Base-by-base conservation (phyloP, 2,329 filamentous ascomycete genomes). In the Fonsecaea monophora region DNA sequence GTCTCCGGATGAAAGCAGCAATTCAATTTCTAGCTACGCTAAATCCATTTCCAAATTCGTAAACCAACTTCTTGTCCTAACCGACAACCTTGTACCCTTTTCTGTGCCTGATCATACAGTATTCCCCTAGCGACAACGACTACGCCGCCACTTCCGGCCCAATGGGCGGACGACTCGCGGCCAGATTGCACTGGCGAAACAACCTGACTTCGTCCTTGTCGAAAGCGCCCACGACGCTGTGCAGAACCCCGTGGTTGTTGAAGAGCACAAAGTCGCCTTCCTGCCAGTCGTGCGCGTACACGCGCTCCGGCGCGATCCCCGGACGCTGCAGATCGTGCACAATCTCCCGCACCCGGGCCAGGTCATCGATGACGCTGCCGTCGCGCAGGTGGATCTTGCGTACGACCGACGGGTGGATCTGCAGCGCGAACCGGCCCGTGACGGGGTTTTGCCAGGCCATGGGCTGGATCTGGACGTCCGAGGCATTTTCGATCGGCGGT, bases 121-220 rank as follows among this genome's bases (percentile, higher is more conserved):
- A 42, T 42, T 21, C 21, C 21, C 21, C 21, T 21, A 21, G 21
- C 21, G 21, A 21, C 21, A 21, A 21, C 21, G 21, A 21, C 21
- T 37, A 53, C n/a, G n/a, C 60, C 32, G 10, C 37, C 7, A 55
- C 18, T 18, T 69, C 71, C 8, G 86, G 85, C 0, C 86, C 87
- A 60, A 83, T 74, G 7, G 87, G 87, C 42, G 84, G 76, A 68
- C 84, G 78, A 66, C 85, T 89, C 2, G 85, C 87, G n/a, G 90
- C 90, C 77, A 93, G 82, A 76, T 94, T 93, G 78, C 91, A 94
- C 81, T 94, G 91, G 69, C 90, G 81, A 75, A 94, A 93, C 67
- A 94, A 76, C 53, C 91, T 80, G 37, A 92, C 87, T 80, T 93
- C 90, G n/a, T 90, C 85, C 57, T 89, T 85, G 7, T 84, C 83